These are phyloP conservation scores for Brasilioporus rufonigricans DNA, from an alignment of 768 basidiomycete genomes.

Conservation along the genomic window DNA sequence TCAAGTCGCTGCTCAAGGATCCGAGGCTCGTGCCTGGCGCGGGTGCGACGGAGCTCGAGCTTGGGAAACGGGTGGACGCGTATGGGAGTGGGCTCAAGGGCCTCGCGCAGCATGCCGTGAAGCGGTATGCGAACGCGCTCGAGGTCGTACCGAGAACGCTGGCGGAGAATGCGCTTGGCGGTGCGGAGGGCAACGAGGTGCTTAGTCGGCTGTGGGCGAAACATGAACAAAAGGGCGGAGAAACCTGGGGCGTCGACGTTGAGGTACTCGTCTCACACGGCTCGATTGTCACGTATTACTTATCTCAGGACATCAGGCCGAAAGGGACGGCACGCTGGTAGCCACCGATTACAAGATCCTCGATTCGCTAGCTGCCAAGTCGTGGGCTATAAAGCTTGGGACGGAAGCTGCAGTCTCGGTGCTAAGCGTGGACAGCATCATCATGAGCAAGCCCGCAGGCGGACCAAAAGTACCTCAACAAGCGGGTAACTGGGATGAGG, in stretches of 20 bases:
- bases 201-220: constrained; percentile 87
- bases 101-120: constrained; percentile 90
- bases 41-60: constrained; percentile 90
- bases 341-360: constrained; percentile 66
- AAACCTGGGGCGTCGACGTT: constrained; percentile 82
- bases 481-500: constrained; percentile 84
- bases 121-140: constrained; percentile 82
- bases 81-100: constrained; percentile 90
- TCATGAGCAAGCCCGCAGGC: constrained; percentile 93
- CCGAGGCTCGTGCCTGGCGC: constrained; percentile 89
- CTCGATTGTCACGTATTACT: background rate
- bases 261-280: constrained; percentile 52
- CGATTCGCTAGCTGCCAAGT: constrained; percentile 86
- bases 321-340: constrained; percentile 73
- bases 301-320: constrained; percentile 46
- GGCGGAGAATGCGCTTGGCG: constrained; percentile 92
- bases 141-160: constrained; percentile 92
- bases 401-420: constrained; percentile 91
- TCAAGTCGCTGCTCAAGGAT: constrained; percentile 91
- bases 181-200: constrained; percentile 90
- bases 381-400: constrained; percentile 87
- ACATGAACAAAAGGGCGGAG: constrained; percentile 74
- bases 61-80: constrained; percentile 78
- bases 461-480: constrained; percentile 88
- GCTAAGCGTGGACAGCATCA: constrained; percentile 94